phyloP scores from a whole-genome alignment of 148 eudicot species.

The Limonium bicolor region DNA sequence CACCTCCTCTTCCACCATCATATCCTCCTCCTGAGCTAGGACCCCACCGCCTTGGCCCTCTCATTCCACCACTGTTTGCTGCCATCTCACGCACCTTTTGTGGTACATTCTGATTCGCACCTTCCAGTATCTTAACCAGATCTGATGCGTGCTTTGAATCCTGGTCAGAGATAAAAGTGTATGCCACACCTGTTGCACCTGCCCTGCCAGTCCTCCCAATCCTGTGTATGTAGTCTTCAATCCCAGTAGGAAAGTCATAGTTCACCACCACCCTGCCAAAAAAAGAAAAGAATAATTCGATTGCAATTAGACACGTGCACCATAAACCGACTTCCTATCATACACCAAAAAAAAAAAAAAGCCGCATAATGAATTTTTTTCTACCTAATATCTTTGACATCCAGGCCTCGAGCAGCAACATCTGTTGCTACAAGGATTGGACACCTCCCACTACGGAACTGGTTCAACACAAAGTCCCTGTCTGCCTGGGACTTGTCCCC shows the following conservation, averaged over 20 bases:
- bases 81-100: slow-evolving; percentile 77
- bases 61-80: slow-evolving; percentile 71
- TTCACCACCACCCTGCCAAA: slow-evolving; percentile 73
- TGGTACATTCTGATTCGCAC: slow-evolving; percentile 82
- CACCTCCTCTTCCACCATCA: slow-evolving; percentile 46
- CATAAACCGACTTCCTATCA: not conserved
- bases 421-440: slow-evolving; percentile 98
- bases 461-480: slow-evolving; percentile 64
- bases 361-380: no score
- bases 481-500: slow-evolving; percentile 87
- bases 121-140: slow-evolving; percentile 78
- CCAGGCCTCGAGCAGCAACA: slow-evolving; percentile 96
- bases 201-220: slow-evolving; percentile 99
- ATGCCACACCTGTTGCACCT: slow-evolving; percentile 83
- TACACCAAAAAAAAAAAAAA: not conserved
- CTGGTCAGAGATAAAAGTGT: slow-evolving; percentile 69
- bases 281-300: no score
- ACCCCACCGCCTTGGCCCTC: slow-evolving; percentile 28
- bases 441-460: slow-evolving; percentile 65
- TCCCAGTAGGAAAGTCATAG: slow-evolving; percentile 87
- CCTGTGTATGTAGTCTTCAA: slow-evolving; percentile 97
- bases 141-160: slow-evolving; percentile 83
- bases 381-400: slow-evolving; percentile 87
- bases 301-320: not conserved
- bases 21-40: slow-evolving; percentile 33